Percentiles rank a stretch among this genome's conserved stretches.
Conservation (phyloP, 164 flowering plant genomes). For the Dillenia turbinata region DNA sequence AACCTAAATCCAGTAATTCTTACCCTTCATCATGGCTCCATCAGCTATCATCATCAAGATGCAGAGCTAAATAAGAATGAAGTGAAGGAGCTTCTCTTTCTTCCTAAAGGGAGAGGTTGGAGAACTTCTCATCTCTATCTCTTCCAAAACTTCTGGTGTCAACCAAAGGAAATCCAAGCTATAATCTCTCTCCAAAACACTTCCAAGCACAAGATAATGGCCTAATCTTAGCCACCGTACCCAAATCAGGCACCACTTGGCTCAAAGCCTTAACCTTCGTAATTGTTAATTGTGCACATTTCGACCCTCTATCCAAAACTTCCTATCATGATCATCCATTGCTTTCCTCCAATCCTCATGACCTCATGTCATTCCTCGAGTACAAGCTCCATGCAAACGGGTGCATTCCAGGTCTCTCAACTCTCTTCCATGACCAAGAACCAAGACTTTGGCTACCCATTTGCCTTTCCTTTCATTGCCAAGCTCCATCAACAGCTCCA, state of each 20-base stretch:
- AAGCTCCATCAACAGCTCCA: conserved; percentile 15
- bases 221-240: conserved; percentile 15
- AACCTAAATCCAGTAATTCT: no score
- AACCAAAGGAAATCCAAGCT: conserved; percentile 31
- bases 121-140: conserved; percentile 26
- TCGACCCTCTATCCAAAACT: neutral
- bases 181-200: conserved; percentile 15
- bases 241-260: conserved; percentile 41
- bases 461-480: conserved; percentile 29
- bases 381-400: conserved; percentile 31
- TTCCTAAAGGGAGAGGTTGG: conserved; percentile 45
- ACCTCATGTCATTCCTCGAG: conserved; percentile 49
- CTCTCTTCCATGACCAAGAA: neutral
- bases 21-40: no score
- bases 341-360: conserved; percentile 41
- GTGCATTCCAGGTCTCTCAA: conserved; percentile 25
- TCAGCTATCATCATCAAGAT: neutral
- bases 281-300: conserved; percentile 6
- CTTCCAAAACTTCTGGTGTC: conserved; percentile 54
- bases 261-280: conserved; percentile 25
- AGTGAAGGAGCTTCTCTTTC: conserved; percentile 14
- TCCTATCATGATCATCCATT: conserved; percentile 25
- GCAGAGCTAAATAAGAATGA: conserved; percentile 6
- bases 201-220: conserved; percentile 18
- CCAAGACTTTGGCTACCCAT: conserved; percentile 43